Evolutionary conservation across 139 green algal species (phyloP), one percentile per base, ranked within the genome.

Genomic region (Diplosphaera chodatii): DNA sequence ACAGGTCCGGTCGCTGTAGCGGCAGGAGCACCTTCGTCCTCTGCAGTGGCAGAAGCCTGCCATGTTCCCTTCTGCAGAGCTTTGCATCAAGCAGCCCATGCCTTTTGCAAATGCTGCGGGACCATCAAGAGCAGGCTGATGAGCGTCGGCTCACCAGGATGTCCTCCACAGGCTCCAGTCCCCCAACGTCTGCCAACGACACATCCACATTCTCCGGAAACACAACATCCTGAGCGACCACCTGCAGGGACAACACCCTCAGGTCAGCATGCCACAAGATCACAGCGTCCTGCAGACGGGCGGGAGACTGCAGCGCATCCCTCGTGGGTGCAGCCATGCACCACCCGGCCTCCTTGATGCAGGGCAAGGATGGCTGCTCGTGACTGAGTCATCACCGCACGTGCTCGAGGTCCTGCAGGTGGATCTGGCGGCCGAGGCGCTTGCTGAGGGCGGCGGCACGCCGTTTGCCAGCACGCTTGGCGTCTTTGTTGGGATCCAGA

Each of bases 191-290:
- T 1, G 83, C 75, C 37, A 97, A 82, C 0, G 72, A 75, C 8
- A 96, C 86, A 48, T 91, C 82, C 40, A 97, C 91, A 65, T 82
- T 37, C 32, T 70, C 73, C 0, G 91, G 91, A 78, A 96, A 96
- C 68, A 95, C 75, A 8, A 97, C 91, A 32, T 91, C 84, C 30
- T 76, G 71, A 1, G 87, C 85, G 55, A 96, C 83, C 23, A 94
- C 76, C 83, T 95, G 82, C n/a, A n/a, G n/a, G n/a, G n/a, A n/a
- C n/a, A n/a, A n/a, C n/a, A n/a, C n/a, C n/a, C n/a, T n/a, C n/a
- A n/a, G n/a, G n/a, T n/a, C n/a, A n/a, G n/a, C n/a, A n/a, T n/a
- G n/a, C n/a, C n/a, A n/a, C n/a, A n/a, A n/a, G n/a, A n/a, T n/a
- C n/a, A n/a, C n/a, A n/a, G n/a, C n/a, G n/a, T n/a, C n/a, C n/a